Conservation (phyloP, 768 basidiomycete genomes). For the Coprinellus micaceus region DNA sequence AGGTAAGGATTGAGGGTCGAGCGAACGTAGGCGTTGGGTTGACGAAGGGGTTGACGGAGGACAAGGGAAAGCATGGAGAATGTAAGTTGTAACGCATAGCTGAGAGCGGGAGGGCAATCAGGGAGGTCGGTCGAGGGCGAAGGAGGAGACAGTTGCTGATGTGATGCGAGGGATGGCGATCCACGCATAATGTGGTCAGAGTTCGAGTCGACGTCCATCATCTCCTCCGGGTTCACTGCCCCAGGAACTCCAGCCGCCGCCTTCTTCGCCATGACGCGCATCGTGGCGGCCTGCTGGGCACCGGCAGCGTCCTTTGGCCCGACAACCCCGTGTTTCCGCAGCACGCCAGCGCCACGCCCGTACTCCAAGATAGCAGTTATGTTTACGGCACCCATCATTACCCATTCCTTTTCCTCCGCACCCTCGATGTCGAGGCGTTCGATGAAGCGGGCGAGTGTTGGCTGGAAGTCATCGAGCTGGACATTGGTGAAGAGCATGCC, state of each 20-base stretch:
- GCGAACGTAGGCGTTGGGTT: slow-evolving; percentile 52
- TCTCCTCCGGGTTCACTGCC: slow-evolving; percentile 34
- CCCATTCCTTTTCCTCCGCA: slow-evolving; percentile 85
- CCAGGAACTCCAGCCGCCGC: slow-evolving; percentile 28
- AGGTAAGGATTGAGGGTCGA: slow-evolving; percentile 81
- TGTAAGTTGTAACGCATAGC: slow-evolving; percentile 71
- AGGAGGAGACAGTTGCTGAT: slow-evolving; percentile 25
- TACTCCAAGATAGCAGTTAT: slow-evolving; percentile 83
- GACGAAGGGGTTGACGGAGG: slow-evolving; percentile 60
- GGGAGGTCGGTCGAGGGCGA: slow-evolving; percentile 27
- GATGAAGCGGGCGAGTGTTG: slow-evolving; percentile 77
- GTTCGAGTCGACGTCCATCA: slow-evolving; percentile 31
- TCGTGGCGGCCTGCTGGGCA: slow-evolving; percentile 27
- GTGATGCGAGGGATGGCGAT: slow-evolving; percentile 16
- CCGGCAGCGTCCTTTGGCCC: slow-evolving; percentile 35
- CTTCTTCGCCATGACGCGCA: slow-evolving; percentile 54
- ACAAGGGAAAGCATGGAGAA: slow-evolving; percentile 75
- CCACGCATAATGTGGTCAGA: slow-evolving; percentile 17
- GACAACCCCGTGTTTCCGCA: slow-evolving; percentile 60
- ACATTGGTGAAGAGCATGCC: slow-evolving; percentile 98
- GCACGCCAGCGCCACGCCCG: slow-evolving; percentile 66
- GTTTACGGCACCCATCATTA: slow-evolving; percentile 92
- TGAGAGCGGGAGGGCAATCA: slow-evolving; percentile 64
- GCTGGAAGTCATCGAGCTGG: slow-evolving; percentile 85
- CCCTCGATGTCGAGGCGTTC: slow-evolving; percentile 83